Evolutionary conservation across 139 green algal species (phyloP), one percentile per base, ranked within the genome.

Genomic region (Closterium sp.): DNA sequence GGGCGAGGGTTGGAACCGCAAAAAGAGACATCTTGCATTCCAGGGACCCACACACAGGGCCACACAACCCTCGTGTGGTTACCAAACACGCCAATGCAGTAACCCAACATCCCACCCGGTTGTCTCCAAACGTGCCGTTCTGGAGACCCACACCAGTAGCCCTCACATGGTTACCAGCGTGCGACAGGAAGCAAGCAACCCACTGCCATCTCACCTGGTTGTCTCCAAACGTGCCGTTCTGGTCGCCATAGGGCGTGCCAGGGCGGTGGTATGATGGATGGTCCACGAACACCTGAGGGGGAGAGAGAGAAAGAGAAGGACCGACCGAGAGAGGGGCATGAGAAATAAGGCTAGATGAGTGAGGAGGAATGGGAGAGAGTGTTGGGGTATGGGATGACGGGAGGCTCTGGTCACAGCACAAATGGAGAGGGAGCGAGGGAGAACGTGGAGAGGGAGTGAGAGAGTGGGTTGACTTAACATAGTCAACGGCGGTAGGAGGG

Each of bases 241-340:
- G 36, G 89, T 98, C 97, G 0, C 94, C 95, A 91, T 99, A 99
- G 1, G 97, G 89, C 33, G 31, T 88, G 35, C 93, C 94, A 23
- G 87, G 36, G 0, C 96, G 84, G 28, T 97, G 95, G 94, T 96
- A 97, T 84, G 90, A 92, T 25, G 96, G 93, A 91, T 98, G 96
- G 81, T 98, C 96, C 25, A 98, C 95, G 95, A 98, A 98, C 34
- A 98, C 96, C 90, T 94, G 87, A 12, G 43, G 23, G 8, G 43
- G 43, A 16, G 43, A 69, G 23, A 10, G 38, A 10, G 38, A 64
- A 64, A 64, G 38, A 64, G n/a, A n/a, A n/a, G n/a, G n/a, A n/a
- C n/a, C n/a, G n/a, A n/a, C n/a, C n/a, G n/a, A n/a, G n/a, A n/a
- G n/a, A n/a, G n/a, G n/a, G n/a, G n/a, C n/a, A n/a, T n/a, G n/a